Percentiles rank a stretch among this genome's conserved stretches.
Evolutionary conservation across 805 yeast genomes (phyloP).

Genomic region (Spathaspora passalidarum): DNA sequence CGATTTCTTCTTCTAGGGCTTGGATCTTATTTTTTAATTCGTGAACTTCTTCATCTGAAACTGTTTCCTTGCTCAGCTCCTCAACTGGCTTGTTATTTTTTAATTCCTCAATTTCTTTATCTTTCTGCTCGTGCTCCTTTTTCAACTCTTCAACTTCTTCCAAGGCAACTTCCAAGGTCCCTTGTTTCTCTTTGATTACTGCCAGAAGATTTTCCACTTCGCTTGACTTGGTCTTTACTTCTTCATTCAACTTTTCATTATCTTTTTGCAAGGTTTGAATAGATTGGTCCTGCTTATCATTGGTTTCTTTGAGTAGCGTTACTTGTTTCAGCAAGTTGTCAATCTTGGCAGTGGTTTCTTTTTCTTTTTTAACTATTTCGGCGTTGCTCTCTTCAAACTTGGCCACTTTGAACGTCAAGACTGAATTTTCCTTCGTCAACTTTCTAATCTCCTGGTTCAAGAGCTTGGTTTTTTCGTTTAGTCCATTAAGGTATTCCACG

Average conservation of each 20-base stretch:
- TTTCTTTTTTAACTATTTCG: constrained; percentile 2
- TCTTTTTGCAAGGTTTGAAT: background rate
- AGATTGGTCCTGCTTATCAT: background rate
- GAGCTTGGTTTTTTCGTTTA: constrained; percentile 58
- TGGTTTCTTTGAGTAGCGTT: background rate
- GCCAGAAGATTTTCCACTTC: constrained; percentile 6
- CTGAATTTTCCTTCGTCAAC: constrained; percentile 29
- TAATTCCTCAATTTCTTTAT: constrained; percentile 11
- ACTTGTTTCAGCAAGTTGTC: background rate
- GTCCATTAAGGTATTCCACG: constrained; percentile 64
- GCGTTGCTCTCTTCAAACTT: no score
- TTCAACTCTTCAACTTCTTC: constrained; percentile 10
- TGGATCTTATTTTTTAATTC: background rate
- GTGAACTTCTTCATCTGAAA: background rate
- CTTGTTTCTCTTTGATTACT: constrained; percentile 3
- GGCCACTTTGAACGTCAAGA: constrained; percentile 11
- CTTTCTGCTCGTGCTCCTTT: constrained; percentile 12
- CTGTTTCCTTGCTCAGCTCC: background rate
- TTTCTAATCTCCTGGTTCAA: constrained; percentile 64
- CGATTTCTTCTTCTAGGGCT: background rate
- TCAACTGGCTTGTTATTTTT: background rate
- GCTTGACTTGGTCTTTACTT: constrained; percentile 12
- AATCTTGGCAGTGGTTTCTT: background rate
- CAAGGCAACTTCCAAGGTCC: background rate
- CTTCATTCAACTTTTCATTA: constrained; percentile 8